Evolutionary conservation across 2,329 filamentous ascomycete genomes (phyloP), one percentile per base, ranked within the genome.

Genomic region (Diatrype stigma): DNA sequence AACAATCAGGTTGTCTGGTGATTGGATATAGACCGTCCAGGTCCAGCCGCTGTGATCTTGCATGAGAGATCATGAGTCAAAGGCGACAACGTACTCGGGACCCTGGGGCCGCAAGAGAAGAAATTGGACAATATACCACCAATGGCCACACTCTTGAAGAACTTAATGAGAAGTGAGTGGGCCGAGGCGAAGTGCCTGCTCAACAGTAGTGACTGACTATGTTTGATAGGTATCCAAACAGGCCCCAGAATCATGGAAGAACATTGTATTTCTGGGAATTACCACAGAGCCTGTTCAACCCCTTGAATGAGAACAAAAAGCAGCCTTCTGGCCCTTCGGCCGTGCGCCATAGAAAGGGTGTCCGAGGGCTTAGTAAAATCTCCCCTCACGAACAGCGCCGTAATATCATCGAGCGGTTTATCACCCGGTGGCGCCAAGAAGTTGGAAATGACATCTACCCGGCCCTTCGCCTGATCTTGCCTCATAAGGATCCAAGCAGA

Each of bases 371-470:
- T 8, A 73, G 71, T 5, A 82, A 80, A 48, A 73, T 83, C 8
- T 85, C 84, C 3, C 86, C 90, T 0, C 84, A 93, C 58, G 91
- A 96, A 66, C 81, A 87, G 55, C 84, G 90, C 35, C 82, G 87
- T 1, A 82, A 85, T 60, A 88, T 96, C 58, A 90, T 99, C 56
- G 83, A 92, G 50, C 79, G 86, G 7, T 99, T 96, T 73, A 90
- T 99, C 59, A 80, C 81, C 14, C 80, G 84, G 67, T 99, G 94
- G 94, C 83, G 92, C 37, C 83, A 84, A 50, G 86, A 96, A 54
- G 92, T 96, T 21, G 94, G 94, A 23, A 75, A 90, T 60, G 94
- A 99, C 68, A 89, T 99, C 61, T 97, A 94, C 65, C 94, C 94
- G 0, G 93, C 90, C 2, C 81, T 99, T 68, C 85, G 94, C 19